Conservation (phyloP, 1,139 yeast genomes). For the Kodamaea sp. region DNA sequence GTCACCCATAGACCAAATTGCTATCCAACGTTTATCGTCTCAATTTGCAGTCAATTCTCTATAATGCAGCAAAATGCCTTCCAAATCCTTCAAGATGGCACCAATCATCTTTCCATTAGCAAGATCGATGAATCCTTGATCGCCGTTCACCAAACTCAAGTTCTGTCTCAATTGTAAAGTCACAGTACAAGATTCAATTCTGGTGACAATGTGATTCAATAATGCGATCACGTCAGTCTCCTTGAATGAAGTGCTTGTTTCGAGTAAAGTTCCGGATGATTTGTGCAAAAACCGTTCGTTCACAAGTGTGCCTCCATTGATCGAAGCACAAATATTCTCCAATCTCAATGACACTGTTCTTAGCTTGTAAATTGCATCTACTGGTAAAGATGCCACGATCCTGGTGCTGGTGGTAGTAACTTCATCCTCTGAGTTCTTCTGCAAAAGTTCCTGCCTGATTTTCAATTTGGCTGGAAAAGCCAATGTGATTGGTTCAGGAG, state of each 20-base stretch:
- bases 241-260: constrained; percentile 27
- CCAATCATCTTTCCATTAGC: constrained; percentile 23
- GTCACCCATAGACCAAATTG: too few relatives aligned
- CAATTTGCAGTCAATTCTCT: constrained; percentile 3
- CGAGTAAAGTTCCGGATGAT: constrained; percentile 28
- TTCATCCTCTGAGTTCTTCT: constrained; percentile 23
- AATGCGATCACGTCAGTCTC: constrained; percentile 46
- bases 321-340: constrained; percentile 47
- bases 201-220: constrained; percentile 61
- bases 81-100: constrained; percentile 31
- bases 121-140: constrained; percentile 25
- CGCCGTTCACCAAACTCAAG: constrained; percentile 25
- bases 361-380: constrained; percentile 47
- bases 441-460: constrained; percentile 53
- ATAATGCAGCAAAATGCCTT: constrained; percentile 9
- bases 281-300: constrained; percentile 31
- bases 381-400: constrained; percentile 42
- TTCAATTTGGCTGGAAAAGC: constrained; percentile 69
- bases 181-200: constrained; percentile 59
- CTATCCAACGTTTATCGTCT: too few relatives aligned
- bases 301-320: constrained; percentile 25
- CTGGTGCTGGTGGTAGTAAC: constrained; percentile 21
- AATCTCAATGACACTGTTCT: constrained; percentile 50
- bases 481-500: constrained; percentile 83
- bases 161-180: constrained; percentile 37